Percentiles rank a stretch among this genome's conserved stretches.
phyloP scores from a whole-genome alignment of 2,329 filamentous ascomycete species.

The Hypocreales sp. region DNA sequence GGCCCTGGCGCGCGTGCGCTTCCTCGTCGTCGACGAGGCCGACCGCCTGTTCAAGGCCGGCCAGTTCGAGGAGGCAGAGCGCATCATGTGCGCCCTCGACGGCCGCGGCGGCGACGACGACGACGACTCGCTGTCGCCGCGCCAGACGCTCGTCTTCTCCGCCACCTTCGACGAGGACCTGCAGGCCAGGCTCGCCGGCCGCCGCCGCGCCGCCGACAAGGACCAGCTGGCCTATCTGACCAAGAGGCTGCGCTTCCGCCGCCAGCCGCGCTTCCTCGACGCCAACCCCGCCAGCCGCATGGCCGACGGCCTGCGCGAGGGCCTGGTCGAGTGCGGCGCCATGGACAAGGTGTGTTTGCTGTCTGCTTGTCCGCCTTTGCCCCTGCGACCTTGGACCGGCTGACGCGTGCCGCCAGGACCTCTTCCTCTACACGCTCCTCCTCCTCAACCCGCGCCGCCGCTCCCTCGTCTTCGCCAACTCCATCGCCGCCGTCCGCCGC shows the following conservation, averaged over 20 bases:
- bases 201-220: conserved; percentile 37
- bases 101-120: conserved; percentile 33
- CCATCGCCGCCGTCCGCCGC: conserved; percentile 80
- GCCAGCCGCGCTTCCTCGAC: conserved; percentile 81
- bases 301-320: conserved; percentile 74
- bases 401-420: conserved; percentile 38
- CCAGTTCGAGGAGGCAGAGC: conserved; percentile 85
- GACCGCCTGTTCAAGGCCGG: conserved; percentile 84
- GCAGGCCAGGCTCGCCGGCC: conserved; percentile 77
- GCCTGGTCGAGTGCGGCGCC: conserved; percentile 78
- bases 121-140: conserved; percentile 25
- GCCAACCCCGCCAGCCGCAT: conserved; percentile 82
- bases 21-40: conserved; percentile 85
- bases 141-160: conserved; percentile 92
- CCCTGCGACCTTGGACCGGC: background rate
- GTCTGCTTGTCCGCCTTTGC: background rate
- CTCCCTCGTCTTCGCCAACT: conserved; percentile 88
- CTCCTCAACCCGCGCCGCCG: conserved; percentile 68
- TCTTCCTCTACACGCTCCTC: conserved; percentile 81
- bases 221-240: conserved; percentile 89
- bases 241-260: conserved; percentile 75
- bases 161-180: conserved; percentile 87
- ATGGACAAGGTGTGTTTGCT: conserved; percentile 61
- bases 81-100: conserved; percentile 73
- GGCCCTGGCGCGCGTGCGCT: conserved; percentile 58